Evolutionary conservation across 345 rosid genomes (phyloP), one percentile per base, ranked within the genome.

Genomic region (Melastoma malabathricum): DNA sequence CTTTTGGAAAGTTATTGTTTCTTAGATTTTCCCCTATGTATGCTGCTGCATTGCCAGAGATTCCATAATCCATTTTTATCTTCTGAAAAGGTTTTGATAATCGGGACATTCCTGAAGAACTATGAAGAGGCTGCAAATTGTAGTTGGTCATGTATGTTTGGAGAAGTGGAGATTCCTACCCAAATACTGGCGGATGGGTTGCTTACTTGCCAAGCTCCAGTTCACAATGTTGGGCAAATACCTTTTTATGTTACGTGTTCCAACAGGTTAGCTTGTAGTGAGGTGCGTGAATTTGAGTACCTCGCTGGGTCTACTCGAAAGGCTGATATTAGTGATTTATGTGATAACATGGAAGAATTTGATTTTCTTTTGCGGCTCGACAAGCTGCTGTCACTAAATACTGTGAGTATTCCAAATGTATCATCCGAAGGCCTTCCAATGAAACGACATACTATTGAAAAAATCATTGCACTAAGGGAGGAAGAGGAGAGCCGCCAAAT

Each of bases 61-160:
- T 18, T 23, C 48, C 9, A 29, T 29, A n/a, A 1, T 34, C 38
- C 10, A 41, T 47, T 46, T 41, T 44, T 23, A 13, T 16, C 48
- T 22, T 22, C 62, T 19, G 58, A 60, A 58, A 69, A 89, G 97
- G 82, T 89, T 58, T 59, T 83, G 58, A 74, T 89, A 39, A 54
- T 63, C 51, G 97, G 95, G 50, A 72, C 63, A 50, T 89, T 85
- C 71, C 68, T 89, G 67, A 79, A 55, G 66, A 70, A 67, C 68
- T 72, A 59, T 13, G 72, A 65, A 64, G 89, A 89, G 65, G 78
- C 79, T 61, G 51, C 57, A 2, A 75, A 68, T 45, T 77, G 59
- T 68, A 74, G 61, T 44, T 89, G 97, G 97, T 89, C 97, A 56
- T 89, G 97, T 50, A 89, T 89, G 97, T 89, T 85, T 74, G 97